phyloP scores from a whole-genome alignment of 2,329 filamentous ascomycete genomes.

The Endocalyx cinctus region DNA sequence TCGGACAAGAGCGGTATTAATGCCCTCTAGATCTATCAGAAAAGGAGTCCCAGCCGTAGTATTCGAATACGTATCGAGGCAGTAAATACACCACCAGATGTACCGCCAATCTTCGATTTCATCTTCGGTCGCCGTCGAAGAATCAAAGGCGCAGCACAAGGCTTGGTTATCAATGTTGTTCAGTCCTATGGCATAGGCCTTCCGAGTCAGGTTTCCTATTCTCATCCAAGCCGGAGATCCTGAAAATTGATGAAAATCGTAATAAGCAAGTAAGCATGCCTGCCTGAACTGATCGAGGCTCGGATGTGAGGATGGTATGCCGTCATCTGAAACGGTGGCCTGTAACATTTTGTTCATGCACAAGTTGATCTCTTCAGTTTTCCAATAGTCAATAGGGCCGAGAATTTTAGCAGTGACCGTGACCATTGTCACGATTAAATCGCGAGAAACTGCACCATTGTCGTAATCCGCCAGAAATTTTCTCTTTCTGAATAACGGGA shows the following conservation, averaged over 20 bases:
- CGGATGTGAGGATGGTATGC: conserved; percentile 5
- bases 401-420: conserved; percentile 25
- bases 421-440: conserved; percentile 21
- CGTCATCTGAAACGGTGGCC: conserved; percentile 8
- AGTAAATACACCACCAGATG: conserved; percentile 32
- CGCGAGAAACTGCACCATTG: conserved; percentile 13
- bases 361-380: conserved; percentile 13
- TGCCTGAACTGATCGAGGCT: conserved; percentile 25
- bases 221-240: conserved; percentile 28
- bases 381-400: conserved; percentile 17
- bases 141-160: conserved; percentile 20
- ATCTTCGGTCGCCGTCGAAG: conserved; percentile 14
- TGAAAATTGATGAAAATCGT: conserved; percentile 32
- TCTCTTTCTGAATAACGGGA: conserved; percentile 23
- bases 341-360: conserved; percentile 19
- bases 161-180: conserved; percentile 29
- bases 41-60: conserved; percentile 23
- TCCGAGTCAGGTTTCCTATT: conserved; percentile 27
- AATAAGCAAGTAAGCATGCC: conserved; percentile 30
- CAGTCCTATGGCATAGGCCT: conserved; percentile 27
- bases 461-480: conserved; percentile 22
- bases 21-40: conserved; percentile 22
- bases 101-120: conserved; percentile 31
- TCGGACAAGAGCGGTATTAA: conserved; percentile 23
- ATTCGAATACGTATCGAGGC: conserved; percentile 32